phyloP scores from a whole-genome alignment of 108 stramenopile species.

The Cyclotella atomus region DNA sequence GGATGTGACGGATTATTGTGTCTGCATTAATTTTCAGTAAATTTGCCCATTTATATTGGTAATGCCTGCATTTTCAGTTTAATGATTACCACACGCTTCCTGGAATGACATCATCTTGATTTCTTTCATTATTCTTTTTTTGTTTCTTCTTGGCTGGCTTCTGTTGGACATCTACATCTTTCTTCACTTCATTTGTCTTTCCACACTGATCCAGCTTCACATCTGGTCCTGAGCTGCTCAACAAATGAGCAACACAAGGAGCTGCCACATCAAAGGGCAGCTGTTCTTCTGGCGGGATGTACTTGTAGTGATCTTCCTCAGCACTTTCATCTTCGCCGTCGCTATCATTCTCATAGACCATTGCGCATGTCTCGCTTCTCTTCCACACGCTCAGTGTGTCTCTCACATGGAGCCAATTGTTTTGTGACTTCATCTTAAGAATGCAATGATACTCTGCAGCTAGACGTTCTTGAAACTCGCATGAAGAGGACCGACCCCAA shows the following conservation, averaged over 20 bases:
- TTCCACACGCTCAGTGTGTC: slow-evolving; percentile 89
- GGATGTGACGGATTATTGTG: neutral
- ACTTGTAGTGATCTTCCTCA: slow-evolving; percentile 74
- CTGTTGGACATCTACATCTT: neutral
- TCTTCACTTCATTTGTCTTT: neutral
- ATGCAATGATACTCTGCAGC: slow-evolving; percentile 87
- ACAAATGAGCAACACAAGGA: slow-evolving; percentile 54
- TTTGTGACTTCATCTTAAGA: slow-evolving; percentile 63
- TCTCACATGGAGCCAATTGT: slow-evolving; percentile 83
- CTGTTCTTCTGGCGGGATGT: slow-evolving; percentile 79
- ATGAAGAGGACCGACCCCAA: slow-evolving; percentile 81
- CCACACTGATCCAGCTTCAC: neutral
- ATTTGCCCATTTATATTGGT: neutral
- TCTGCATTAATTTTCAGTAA: neutral
- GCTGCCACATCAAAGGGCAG: slow-evolving; percentile 66
- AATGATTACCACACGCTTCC: slow-evolving; percentile 34
- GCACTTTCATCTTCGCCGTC: slow-evolving; percentile 57
- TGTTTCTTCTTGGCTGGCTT: neutral
- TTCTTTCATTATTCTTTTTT: neutral
- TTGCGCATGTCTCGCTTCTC: slow-evolving; percentile 69
- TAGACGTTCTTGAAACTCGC: slow-evolving; percentile 79
- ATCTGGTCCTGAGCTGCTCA: slow-evolving; percentile 5
- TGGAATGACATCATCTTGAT: neutral
- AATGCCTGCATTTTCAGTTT: too few relatives aligned
- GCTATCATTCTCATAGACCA: slow-evolving; percentile 69